Evolutionary conservation across 495 filamentous ascomycete genomes (phyloP).

Genomic region (Xylaria intraflava): DNA sequence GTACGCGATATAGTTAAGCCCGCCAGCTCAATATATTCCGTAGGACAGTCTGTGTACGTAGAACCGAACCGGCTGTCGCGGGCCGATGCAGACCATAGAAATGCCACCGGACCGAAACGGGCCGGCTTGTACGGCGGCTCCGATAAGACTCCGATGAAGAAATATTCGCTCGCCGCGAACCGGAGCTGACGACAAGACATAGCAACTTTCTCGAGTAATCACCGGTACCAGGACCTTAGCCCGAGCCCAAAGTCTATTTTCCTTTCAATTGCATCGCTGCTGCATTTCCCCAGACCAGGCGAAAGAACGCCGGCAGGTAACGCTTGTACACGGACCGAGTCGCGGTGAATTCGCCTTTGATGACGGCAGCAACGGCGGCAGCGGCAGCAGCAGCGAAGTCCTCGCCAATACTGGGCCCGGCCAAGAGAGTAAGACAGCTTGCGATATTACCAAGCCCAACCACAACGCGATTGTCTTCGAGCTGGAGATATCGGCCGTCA

Average conservation of each 20-base stretch:
- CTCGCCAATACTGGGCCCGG: slow-evolving; percentile 1
- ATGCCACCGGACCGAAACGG: neutral
- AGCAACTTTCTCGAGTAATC: too few relatives aligned
- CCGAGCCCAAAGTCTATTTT: too few relatives aligned
- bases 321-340: too few relatives aligned
- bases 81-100: neutral
- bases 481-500: neutral
- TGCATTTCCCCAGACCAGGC: neutral
- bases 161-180: neutral
- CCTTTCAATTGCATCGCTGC: neutral
- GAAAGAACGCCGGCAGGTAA: slow-evolving; percentile 1
- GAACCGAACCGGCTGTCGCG: too few relatives aligned
- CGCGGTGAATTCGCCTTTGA: too few relatives aligned
- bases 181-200: too few relatives aligned
- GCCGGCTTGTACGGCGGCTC: neutral
- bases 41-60: too few relatives aligned
- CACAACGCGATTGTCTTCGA: neutral
- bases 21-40: too few relatives aligned
- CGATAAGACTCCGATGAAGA: slow-evolving; percentile 5
- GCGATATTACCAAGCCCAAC: neutral
- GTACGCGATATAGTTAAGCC: too few relatives aligned
- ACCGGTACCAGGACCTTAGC: too few relatives aligned
- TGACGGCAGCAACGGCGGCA: neutral
- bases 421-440: slow-evolving; percentile 2
- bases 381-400: neutral